Conservation (phyloP, 2,329 filamentous ascomycete species). For the Paraconiothyrium sp. region DNA sequence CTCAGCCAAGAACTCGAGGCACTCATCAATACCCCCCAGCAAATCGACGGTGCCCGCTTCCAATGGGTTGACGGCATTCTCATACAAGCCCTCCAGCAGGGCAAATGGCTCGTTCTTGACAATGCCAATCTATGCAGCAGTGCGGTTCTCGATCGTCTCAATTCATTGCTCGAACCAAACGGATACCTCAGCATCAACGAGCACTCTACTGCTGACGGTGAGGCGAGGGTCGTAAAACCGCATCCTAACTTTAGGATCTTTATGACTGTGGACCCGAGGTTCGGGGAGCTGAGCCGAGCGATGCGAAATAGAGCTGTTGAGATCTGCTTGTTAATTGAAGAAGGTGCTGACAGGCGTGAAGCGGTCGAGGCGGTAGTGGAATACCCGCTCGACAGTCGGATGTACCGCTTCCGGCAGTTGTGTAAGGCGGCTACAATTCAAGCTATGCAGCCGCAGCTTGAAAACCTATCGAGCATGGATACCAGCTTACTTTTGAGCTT, state of each 20-base stretch:
- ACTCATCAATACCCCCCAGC: slow-evolving; percentile 63
- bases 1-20: slow-evolving; percentile 60
- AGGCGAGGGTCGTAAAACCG: slow-evolving; percentile 80
- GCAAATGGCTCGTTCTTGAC: slow-evolving; percentile 93
- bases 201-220: slow-evolving; percentile 83
- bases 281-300: slow-evolving; percentile 92
- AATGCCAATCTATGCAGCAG: slow-evolving; percentile 97
- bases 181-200: slow-evolving; percentile 92
- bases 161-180: slow-evolving; percentile 91
- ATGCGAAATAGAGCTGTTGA: slow-evolving; percentile 97
- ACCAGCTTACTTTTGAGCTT: slow-evolving; percentile 40
- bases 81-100: slow-evolving; percentile 83
- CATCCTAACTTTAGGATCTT: slow-evolving; percentile 92
- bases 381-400: slow-evolving; percentile 49
- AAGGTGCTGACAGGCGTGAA: slow-evolving; percentile 8
- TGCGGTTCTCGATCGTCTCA: slow-evolving; percentile 91
- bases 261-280: slow-evolving; percentile 88
- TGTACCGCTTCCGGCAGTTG: slow-evolving; percentile 52
- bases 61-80: slow-evolving; percentile 96
- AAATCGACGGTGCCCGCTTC: slow-evolving; percentile 80
- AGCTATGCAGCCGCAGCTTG: slow-evolving; percentile 37
- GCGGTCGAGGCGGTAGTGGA: slow-evolving; percentile 16
- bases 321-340: slow-evolving; percentile 70
- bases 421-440: slow-evolving; percentile 20
- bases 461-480: slow-evolving; percentile 50